These are phyloP conservation scores for Fusarium duplospermum DNA, from an alignment of 2,329 filamentous ascomycete species.

Conservation along the genomic window DNA sequence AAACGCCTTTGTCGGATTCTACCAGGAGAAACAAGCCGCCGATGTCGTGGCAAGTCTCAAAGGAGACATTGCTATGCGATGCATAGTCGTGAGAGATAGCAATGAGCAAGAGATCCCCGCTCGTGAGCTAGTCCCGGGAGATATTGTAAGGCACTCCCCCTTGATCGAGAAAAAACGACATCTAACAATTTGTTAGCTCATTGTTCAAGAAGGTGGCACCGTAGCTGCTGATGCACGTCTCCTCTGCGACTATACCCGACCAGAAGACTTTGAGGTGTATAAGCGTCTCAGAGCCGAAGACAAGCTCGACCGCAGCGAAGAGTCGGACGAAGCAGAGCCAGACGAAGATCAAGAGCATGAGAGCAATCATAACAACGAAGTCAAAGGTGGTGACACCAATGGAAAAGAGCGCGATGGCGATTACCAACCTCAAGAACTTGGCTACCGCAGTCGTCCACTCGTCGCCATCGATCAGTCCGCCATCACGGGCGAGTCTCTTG, in stretches of 20 bases:
- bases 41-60: slow-evolving; percentile 28
- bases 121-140: slow-evolving; percentile 17
- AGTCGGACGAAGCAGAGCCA: slow-evolving; percentile 19
- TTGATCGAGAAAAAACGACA: accelerated
- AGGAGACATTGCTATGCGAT: slow-evolving; percentile 34
- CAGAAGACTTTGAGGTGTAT: slow-evolving; percentile 30
- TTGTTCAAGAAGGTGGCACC: slow-evolving; percentile 28
- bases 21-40: slow-evolving; percentile 30
- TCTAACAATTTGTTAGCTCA: background rate
- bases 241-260: slow-evolving; percentile 24
- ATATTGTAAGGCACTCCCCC: slow-evolving; percentile 17
- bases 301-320: slow-evolving; percentile 25
- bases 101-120: slow-evolving; percentile 21
- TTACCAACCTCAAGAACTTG: background rate
- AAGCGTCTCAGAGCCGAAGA: slow-evolving; percentile 29
- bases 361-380: background rate
- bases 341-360: slow-evolving; percentile 9
- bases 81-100: slow-evolving; percentile 15
- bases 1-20: slow-evolving; percentile 31
- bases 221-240: slow-evolving; percentile 27
- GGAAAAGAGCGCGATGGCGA: background rate
- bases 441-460: slow-evolving; percentile 21
- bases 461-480: slow-evolving; percentile 29
- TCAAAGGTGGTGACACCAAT: background rate
- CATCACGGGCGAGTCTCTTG: slow-evolving; percentile 27